Evolutionary conservation across 2,329 filamentous ascomycete genomes (phyloP).

Genomic region (Neurospora crassa): DNA sequence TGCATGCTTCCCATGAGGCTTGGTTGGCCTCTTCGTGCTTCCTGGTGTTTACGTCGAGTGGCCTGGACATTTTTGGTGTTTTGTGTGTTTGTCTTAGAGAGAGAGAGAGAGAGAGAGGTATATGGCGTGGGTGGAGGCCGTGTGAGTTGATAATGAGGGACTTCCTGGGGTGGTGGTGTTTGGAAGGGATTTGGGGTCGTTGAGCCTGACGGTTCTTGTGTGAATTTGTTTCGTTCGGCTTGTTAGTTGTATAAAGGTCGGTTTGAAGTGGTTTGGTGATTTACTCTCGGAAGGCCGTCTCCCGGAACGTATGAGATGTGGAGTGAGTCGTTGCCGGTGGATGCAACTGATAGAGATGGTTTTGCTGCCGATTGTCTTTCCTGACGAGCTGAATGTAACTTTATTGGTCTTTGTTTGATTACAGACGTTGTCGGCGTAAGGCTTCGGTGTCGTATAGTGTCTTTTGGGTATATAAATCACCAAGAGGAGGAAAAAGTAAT

Average conservation of each 20-base stretch:
- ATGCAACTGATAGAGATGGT: neutral
- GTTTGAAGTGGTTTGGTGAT: neutral
- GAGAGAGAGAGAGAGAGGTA: neutral
- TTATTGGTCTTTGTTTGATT: neutral
- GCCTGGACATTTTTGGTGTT: slow-evolving; percentile 12
- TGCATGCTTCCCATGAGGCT: slow-evolving; percentile 62
- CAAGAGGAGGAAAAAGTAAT: neutral
- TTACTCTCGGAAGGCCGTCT: neutral
- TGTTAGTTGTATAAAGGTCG: neutral
- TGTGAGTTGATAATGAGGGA: neutral
- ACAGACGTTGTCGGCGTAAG: neutral
- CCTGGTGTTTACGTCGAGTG: slow-evolving; percentile 6
- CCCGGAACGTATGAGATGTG: neutral
- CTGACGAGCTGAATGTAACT: neutral
- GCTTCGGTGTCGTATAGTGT: neutral
- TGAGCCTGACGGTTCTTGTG: neutral
- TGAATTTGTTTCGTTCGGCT: neutral
- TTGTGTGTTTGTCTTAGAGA: neutral
- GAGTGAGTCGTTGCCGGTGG: neutral
- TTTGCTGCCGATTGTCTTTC: neutral
- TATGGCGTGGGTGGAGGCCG: neutral
- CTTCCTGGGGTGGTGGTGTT: neutral
- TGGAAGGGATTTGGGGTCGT: neutral
- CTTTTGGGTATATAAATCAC: neutral
- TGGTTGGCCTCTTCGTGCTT: slow-evolving; percentile 47